phyloP scores from a whole-genome alignment of 225 moss, liverwort and hornwort species.

The Physcomitrellopsis africana region DNA sequence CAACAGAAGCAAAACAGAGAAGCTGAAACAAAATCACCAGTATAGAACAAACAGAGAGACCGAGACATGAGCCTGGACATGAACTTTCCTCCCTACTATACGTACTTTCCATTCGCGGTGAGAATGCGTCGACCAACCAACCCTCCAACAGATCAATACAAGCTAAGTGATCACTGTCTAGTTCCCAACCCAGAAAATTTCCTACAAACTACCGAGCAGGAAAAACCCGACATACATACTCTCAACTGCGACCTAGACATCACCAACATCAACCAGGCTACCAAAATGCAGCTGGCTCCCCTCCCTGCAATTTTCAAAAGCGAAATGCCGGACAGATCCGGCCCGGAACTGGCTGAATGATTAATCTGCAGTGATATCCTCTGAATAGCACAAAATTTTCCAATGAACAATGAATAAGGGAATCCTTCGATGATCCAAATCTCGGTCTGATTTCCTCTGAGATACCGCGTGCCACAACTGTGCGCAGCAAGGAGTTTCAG shows the following conservation, averaged over 20 bases:
- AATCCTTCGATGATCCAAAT: not conserved
- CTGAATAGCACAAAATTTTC: not conserved
- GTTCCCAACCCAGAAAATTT: not conserved
- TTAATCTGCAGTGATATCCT: too few relatives aligned
- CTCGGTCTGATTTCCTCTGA: too few relatives aligned
- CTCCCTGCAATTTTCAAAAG: not conserved
- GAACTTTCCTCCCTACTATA: too few relatives aligned
- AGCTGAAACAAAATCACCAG: not conserved
- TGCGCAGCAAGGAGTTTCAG: too few relatives aligned
- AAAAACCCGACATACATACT: not conserved
- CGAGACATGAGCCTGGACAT: not conserved
- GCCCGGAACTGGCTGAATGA: not conserved
- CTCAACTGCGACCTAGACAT: not conserved
- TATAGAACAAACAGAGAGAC: not conserved
- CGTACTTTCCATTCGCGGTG: not conserved
- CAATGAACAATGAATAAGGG: not conserved
- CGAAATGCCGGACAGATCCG: not conserved
- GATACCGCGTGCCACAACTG: too few relatives aligned
- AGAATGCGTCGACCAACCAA: constrained; percentile 5
- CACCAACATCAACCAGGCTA: not conserved
- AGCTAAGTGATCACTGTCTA: not conserved
- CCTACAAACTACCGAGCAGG: not conserved
- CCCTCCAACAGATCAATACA: not conserved
- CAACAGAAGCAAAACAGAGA: not conserved
- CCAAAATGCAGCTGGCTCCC: not conserved